phyloP scores from a whole-genome alignment of 495 filamentous ascomycete species.

The Aspergillus hancockii region DNA sequence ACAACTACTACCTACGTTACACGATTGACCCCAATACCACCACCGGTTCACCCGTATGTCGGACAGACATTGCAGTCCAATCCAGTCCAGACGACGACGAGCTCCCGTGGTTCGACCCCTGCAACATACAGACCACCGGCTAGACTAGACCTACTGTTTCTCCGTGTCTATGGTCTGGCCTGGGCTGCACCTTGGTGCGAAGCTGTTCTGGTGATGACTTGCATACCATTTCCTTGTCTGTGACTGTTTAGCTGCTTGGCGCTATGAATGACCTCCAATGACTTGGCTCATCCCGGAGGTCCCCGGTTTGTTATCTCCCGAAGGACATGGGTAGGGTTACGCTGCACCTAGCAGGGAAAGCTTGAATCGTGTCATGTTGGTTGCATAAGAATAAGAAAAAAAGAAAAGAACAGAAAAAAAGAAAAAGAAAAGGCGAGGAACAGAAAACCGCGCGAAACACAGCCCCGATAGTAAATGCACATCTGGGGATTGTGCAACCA shows the following conservation, averaged over 20 bases:
- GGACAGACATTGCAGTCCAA: conserved; percentile 2
- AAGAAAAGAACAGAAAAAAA: background rate
- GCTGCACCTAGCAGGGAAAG: conserved; percentile 3
- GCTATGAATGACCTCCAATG: conserved; percentile 7
- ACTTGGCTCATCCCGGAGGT: background rate
- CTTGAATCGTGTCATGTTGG: background rate
- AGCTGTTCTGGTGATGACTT: conserved; percentile 25
- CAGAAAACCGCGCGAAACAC: background rate
- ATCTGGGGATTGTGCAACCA: background rate
- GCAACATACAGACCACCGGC: background rate
- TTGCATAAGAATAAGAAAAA: background rate
- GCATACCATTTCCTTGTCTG: conserved; percentile 19
- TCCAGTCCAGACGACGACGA: background rate
- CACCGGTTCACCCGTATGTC: background rate
- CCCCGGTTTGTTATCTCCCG: conserved; percentile 7
- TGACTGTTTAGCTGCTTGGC: conserved; percentile 17
- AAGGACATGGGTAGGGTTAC: conserved; percentile 4
- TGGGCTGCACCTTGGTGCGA: background rate
- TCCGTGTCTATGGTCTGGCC: background rate
- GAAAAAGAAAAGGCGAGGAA: conserved; percentile 2
- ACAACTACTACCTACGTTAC: background rate
- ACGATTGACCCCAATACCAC: background rate
- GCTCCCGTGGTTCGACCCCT: background rate
- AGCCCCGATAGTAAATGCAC: background rate
- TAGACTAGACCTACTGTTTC: conserved; percentile 1